Evolutionary conservation across 2,329 filamentous ascomycete species (phyloP), one percentile per base, ranked within the genome.

Genomic region (Alternaria dauci): DNA sequence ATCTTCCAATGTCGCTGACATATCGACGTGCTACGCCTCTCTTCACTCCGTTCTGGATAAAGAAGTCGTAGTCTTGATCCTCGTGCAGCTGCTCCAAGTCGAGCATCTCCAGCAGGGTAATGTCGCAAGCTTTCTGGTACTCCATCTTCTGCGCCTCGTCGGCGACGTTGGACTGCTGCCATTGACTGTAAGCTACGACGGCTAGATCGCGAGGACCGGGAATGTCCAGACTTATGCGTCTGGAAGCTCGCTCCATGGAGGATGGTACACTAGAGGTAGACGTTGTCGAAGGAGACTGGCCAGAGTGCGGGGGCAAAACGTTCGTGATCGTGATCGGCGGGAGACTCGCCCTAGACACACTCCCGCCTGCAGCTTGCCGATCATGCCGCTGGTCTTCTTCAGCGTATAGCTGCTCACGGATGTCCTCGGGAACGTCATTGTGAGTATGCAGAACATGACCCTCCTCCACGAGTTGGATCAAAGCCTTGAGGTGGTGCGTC

Each of bases 311-410:
- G 38, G 66, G 64, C 39, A 70, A 66, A 9, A 74, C 65, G 50
- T 77, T 63, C 61, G 73, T 72, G 41, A 79, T 75, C 56, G 69
- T 71, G 51, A 77, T 76, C 28, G 68, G 69, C 41, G 71, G 69
- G 61, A 59, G 58, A 23, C 60, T 18, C 63, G 67, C 46, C 7
- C 26, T 26, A 59, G 58, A 38, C 51, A 52, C 53, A 47, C 51
- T 55, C 59, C 59, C 18, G 44, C 16, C 44, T 61, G 72, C 28
- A 54, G 25, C 74, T 14, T 55, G 56, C 51, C 65, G 63, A 26
- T 74, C 63, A 9, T 66, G 58, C 52, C 62, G 65, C 58, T 76
- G 52, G 23, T 74, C 67, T 54, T 78, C 72, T 64, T 77, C 72
- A 32, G 56, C 58, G 66, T 76, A 77, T 23, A 78, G 58, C 58